These are phyloP conservation scores for Rutstroemia sydowiana DNA, from an alignment of 2,329 filamentous ascomycete species.

Conservation along the genomic window DNA sequence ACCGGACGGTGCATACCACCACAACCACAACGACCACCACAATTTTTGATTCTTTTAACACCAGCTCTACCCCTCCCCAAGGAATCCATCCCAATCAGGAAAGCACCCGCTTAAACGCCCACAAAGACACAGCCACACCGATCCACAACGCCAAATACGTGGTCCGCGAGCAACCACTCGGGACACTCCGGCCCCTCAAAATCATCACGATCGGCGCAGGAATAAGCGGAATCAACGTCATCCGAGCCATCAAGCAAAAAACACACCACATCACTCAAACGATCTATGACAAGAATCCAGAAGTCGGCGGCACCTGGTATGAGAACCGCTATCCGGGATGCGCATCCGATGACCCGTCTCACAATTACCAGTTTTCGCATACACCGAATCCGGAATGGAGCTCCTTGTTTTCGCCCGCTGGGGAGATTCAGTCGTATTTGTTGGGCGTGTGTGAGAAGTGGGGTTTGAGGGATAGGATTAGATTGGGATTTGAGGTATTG, in stretches of 20 bases:
- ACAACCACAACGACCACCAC: too few species aligned
- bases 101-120: too few species aligned
- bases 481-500: conserved; percentile 36
- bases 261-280: conserved; percentile 38
- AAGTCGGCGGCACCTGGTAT: conserved; percentile 51
- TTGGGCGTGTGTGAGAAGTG: conserved; percentile 41
- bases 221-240: conserved; percentile 39
- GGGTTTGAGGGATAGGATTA: conserved; percentile 35
- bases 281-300: conserved; percentile 49
- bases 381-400: conserved; percentile 52
- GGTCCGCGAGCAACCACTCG: conserved; percentile 13
- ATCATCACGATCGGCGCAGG: conserved; percentile 41
- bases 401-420: conserved; percentile 46
- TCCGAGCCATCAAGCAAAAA: conserved; percentile 38
- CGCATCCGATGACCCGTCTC: conserved; percentile 45
- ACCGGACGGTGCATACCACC: too few species aligned
- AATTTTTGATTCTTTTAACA: too few species aligned
- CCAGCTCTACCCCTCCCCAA: too few species aligned
- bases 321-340: conserved; percentile 54
- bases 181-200: conserved; percentile 10
- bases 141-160: background rate
- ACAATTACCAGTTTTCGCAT: conserved; percentile 58
- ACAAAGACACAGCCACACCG: too few species aligned
- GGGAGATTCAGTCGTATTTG: conserved; percentile 51
- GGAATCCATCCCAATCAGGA: too few species aligned